These are phyloP conservation scores for Apiospora kogelbergensis DNA, from an alignment of 2,329 filamentous ascomycete genomes.

Conservation along the genomic window DNA sequence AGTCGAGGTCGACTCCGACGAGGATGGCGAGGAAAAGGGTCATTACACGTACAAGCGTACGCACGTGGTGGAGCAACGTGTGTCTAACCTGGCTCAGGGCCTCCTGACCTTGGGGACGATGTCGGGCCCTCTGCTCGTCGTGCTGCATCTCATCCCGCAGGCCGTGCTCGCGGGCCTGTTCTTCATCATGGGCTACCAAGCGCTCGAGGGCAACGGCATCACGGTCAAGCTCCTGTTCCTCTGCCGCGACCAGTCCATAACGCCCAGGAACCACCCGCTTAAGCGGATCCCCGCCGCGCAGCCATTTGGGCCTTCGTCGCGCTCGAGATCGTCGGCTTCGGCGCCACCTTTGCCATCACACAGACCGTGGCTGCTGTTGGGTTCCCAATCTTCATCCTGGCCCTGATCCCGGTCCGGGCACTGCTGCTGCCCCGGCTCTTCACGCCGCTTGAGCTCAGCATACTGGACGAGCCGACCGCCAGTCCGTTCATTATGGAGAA, in stretches of 20 bases:
- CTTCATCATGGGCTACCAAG: constrained; percentile 82
- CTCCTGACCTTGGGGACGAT: constrained; percentile 78
- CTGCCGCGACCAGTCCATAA: constrained; percentile 62
- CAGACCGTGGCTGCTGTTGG: constrained; percentile 82
- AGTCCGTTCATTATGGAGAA: constrained; percentile 76
- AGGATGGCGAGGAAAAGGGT: constrained; percentile 52
- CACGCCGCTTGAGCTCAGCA: constrained; percentile 55
- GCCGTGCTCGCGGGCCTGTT: constrained; percentile 79
- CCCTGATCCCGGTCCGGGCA: constrained; percentile 66
- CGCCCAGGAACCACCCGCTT: constrained; percentile 58
- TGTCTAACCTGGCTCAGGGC: constrained; percentile 77
- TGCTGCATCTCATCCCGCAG: constrained; percentile 76
- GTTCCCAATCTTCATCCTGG: constrained; percentile 73
- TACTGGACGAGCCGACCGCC: constrained; percentile 73
- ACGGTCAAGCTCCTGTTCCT: constrained; percentile 74
- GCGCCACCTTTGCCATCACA: constrained; percentile 78
- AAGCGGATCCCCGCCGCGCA: constrained; percentile 56
- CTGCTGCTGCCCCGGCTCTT: constrained; percentile 64
- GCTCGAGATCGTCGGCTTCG: constrained; percentile 70
- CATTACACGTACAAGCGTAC: constrained; percentile 51
- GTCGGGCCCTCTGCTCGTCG: constrained; percentile 70
- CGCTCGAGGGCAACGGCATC: constrained; percentile 74
- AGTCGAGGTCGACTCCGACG: constrained; percentile 44
- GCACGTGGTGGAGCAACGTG: constrained; percentile 75
- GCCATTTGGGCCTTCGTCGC: constrained; percentile 72